phyloP scores from a whole-genome alignment of 257 asterid species.

The Ligustrum vulgare region DNA sequence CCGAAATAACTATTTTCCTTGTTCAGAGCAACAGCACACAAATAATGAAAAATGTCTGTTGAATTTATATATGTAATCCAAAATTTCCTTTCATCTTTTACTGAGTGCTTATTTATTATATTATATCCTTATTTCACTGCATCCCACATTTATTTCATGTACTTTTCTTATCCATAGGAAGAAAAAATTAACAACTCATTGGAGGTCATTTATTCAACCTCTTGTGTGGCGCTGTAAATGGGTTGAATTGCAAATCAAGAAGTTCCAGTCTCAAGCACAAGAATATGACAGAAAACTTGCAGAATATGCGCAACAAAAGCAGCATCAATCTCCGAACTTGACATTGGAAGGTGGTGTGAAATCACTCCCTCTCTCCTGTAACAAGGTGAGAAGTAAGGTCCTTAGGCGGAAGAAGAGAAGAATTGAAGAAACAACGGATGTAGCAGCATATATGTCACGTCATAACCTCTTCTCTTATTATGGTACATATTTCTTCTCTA shows the following conservation, averaged over 20 bases:
- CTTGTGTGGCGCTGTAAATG: constrained; percentile 86
- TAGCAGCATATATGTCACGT: constrained; percentile 55
- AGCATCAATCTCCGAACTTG: constrained; percentile 28
- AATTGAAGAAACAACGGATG: constrained; percentile 46
- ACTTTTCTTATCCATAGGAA: constrained; percentile 42
- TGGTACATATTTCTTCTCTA: constrained; percentile 40
- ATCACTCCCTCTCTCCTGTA: constrained; percentile 44
- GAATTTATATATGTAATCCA: background rate
- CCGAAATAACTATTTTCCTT: background rate
- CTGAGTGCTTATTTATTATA: constrained; percentile 3
- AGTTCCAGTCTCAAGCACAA: constrained; percentile 45
- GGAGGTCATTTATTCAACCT: constrained; percentile 66
- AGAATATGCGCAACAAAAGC: constrained; percentile 34
- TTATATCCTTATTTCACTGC: background rate
- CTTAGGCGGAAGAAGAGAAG: constrained; percentile 67
- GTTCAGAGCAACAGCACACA: background rate
- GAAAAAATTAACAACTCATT: constrained; percentile 62
- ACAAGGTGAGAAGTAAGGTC: constrained; percentile 25
- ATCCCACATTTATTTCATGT: background rate
- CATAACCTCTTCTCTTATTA: constrained; percentile 73
- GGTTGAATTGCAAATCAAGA: constrained; percentile 70
- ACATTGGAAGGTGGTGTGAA: constrained; percentile 36
- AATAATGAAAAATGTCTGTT: background rate
- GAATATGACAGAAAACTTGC: constrained; percentile 56
- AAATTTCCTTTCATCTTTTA: constrained; percentile 1